Evolutionary conservation across 495 filamentous ascomycete genomes (phyloP), one percentile per base, ranked within the genome.

Genomic region (Penicillium malachiteum): DNA sequence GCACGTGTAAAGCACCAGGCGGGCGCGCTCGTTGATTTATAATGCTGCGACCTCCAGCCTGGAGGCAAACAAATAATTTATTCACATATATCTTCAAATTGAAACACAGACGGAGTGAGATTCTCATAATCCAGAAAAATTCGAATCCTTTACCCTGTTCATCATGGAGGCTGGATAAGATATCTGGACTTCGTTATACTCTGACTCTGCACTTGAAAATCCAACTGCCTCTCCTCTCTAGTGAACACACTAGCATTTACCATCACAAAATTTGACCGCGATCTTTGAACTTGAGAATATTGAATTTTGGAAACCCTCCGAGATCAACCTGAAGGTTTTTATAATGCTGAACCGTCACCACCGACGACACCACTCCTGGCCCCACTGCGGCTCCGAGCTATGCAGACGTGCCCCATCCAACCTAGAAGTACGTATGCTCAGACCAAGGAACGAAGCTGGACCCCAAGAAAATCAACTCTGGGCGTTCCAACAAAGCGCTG

Each of bases 301-400:
- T 13, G 14, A n/a, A 4, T n/a, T 11, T 35, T 30, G 14, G 47
- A 41, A 13, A 43, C 26, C 18, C 3, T 2, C n/a, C n/a, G 21
- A 26, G 4, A 26, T 41, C 13, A 30, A 9, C 5, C 26, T 13
- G 13, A 13, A 7, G 13, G 5, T 33, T 30, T 30, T 14, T 18
- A 55, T 33, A 35, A 74, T 76, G 73, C 55, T 69, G 12, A 56
- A 52, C 34, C 62, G 57, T 21, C 61, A 74, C 54, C 72, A 76
- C 56, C 55, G 60, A 62, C 56, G 73, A 57, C 67, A 72, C 50
- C 71, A 76, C 47, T 71, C 71, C 42, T 76, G 73, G 73, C 73
- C 73, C 6, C 68, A 73, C 55, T 72, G 71, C 51, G 66, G 67
- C 46, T 64, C 70, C 12, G 61, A 65, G 17, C 11, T 57, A n/a